Base-by-base conservation (phyloP, 352 stramenopile species). In the Aphanomyces stellatus region DNA sequence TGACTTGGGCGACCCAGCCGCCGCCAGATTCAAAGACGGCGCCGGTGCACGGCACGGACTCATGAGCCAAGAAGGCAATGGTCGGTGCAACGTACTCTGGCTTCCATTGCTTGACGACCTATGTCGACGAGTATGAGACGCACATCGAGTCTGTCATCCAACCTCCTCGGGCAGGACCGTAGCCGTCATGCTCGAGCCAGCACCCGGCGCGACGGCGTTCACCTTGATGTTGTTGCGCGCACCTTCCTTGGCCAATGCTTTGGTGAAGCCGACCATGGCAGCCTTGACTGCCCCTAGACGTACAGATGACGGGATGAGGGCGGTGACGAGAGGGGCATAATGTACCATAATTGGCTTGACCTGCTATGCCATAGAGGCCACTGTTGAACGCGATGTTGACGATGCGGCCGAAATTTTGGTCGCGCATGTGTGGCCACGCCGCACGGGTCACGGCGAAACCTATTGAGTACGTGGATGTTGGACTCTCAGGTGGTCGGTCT, bases 221-320 rank as follows among this genome's bases (percentile, higher is more conserved):
- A 92, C 84, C 73, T 91, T 88, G 73, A 96, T 94, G 76, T 94
- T 94, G 24, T 75, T 68, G 40, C 76, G 73, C 37, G 73, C 83
- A 53, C 88, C 89, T 69, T 96, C 89, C 72, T 91, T 82, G 37
- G 88, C 88, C 35, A 98, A 75, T 55, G 96, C 86, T 72, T 96
- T 91, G 63, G 88, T 95, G 61, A 98, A 88, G 42, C 93, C 93
- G 43, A 97, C 88, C 72, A 98, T 91, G 3, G 88, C 93, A 15
- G 95, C 71, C 81, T 98, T 98, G 53, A 80, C 78, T 19, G 83
- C 79, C 67, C 77, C 87, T 65, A 53, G 28, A 30, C 13, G 24
- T 24, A 15, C 6, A n/a, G 41, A 51, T 13, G 35, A 24, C n/a
- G n/a, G n/a, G n/a, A n/a, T n/a, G n/a, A 13, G 6, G 25, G 41